phyloP scores from a whole-genome alignment of 2,329 filamentous ascomycete species.

The Trichothecium roseum region DNA sequence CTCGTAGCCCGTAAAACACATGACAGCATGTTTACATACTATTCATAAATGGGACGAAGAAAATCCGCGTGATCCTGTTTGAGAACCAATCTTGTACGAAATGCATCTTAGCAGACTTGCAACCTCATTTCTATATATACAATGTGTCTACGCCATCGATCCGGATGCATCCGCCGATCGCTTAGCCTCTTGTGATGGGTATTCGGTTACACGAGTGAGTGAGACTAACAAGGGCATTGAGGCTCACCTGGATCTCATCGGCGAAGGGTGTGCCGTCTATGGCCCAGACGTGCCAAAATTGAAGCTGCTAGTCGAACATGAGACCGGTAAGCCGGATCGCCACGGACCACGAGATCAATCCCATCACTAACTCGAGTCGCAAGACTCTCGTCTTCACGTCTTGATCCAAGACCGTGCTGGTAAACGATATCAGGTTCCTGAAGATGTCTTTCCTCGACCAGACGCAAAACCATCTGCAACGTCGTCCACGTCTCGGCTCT shows the following conservation, averaged over 20 bases:
- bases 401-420: slow-evolving; percentile 55
- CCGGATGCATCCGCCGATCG: too few species aligned
- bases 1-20: too few species aligned
- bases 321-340: slow-evolving; percentile 31
- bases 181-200: slow-evolving; percentile 44
- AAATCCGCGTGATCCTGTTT: too few species aligned
- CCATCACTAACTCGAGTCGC: neutral
- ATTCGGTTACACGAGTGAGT: slow-evolving; percentile 47
- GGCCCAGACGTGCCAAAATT: slow-evolving; percentile 12
- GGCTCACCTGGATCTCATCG: slow-evolving; percentile 12
- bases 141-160: too few species aligned
- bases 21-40: too few species aligned
- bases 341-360: neutral
- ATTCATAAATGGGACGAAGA: too few species aligned
- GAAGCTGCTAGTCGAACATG: slow-evolving; percentile 54
- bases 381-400: slow-evolving; percentile 52
- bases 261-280: slow-evolving; percentile 12
- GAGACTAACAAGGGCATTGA: slow-evolving; percentile 39
- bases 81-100: too few species aligned
- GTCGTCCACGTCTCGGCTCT: slow-evolving; percentile 25
- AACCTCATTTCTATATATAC: too few species aligned
- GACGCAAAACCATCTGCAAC: slow-evolving; percentile 3
- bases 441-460: slow-evolving; percentile 51
- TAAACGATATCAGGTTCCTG: slow-evolving; percentile 60
- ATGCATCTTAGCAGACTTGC: too few species aligned